Percentiles rank a stretch among this genome's conserved stretches.
Conservation (phyloP, 768 basidiomycete genomes). For the Chalciporus piperatus region DNA sequence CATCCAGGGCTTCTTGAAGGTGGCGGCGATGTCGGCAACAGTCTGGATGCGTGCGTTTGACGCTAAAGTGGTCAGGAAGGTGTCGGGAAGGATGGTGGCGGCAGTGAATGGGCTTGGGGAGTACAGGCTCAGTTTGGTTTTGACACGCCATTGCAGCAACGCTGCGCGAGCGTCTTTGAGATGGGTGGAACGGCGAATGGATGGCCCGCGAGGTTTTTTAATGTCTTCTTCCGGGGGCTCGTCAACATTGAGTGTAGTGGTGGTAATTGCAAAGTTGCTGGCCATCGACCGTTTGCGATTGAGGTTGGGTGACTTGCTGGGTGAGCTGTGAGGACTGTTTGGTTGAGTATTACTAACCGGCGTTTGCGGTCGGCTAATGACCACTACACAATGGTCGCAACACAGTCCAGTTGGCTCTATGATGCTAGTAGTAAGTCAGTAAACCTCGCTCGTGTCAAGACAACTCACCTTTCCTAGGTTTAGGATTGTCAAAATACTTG, state of each 20-base stretch:
- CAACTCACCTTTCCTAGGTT: conserved; percentile 15
- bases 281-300: conserved; percentile 25
- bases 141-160: conserved; percentile 5
- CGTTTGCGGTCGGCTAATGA: not conserved
- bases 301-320: conserved; percentile 14
- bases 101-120: not conserved
- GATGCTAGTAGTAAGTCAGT: not conserved
- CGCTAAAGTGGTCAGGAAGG: conserved; percentile 24
- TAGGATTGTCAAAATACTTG: conserved; percentile 33
- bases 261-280: conserved; percentile 2
- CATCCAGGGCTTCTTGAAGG: conserved; percentile 3
- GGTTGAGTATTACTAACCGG: not conserved
- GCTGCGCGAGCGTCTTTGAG: not conserved
- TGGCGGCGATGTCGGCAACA: conserved; percentile 12
- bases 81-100: conserved; percentile 25
- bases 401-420: not conserved
- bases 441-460: not conserved
- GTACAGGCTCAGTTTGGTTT: conserved; percentile 1
- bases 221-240: no score
- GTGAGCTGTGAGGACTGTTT: not conserved
- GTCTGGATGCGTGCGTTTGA: conserved; percentile 10
- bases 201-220: not conserved
- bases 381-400: not conserved
- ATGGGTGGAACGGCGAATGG: conserved; percentile 7
- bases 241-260: not conserved